Percentiles rank a stretch among this genome's conserved stretches.
These are phyloP conservation scores for Umbilicaria muhlenbergii DNA, from an alignment of 495 filamentous ascomycete genomes.

Conservation along the genomic window DNA sequence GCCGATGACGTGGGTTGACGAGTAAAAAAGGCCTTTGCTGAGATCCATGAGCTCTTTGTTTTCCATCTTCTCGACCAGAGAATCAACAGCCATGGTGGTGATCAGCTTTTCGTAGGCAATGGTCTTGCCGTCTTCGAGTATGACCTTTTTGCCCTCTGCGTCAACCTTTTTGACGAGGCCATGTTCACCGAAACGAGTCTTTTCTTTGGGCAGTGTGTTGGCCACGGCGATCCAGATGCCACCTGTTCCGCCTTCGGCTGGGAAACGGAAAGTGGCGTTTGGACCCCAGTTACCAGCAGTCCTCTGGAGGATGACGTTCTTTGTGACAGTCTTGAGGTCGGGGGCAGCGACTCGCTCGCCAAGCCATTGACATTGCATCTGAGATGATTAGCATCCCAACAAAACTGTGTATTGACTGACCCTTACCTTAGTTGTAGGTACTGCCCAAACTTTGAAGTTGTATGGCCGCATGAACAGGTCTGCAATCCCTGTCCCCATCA, in stretches of 20 bases:
- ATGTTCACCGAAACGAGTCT: constrained; percentile 75
- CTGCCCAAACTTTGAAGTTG: constrained; percentile 99
- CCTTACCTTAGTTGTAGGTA: constrained; percentile 88
- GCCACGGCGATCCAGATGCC: constrained; percentile 98
- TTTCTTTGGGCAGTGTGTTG: constrained; percentile 81
- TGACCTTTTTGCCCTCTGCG: constrained; percentile 67
- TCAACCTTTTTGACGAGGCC: constrained; percentile 76
- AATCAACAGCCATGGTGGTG: constrained; percentile 92
- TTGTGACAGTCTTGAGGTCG: constrained; percentile 86
- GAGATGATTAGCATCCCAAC: not conserved
- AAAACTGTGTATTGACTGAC: not conserved
- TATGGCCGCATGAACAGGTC: constrained; percentile 98
- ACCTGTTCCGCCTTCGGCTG: constrained; percentile 85
- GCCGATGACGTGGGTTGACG: constrained; percentile 92
- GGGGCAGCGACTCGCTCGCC: constrained; percentile 97
- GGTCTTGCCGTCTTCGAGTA: constrained; percentile 71
- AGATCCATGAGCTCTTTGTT: constrained; percentile 68
- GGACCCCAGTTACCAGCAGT: constrained; percentile 96
- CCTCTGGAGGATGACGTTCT: constrained; percentile 92
- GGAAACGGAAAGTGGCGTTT: constrained; percentile 97
- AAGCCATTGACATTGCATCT: constrained; percentile 99
- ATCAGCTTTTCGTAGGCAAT: constrained; percentile 85
- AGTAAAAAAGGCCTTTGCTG: constrained; percentile 92
- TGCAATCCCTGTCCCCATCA: constrained; percentile 79
- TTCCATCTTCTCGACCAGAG: constrained; percentile 72